Evolutionary conservation across 805 yeast species (phyloP), one percentile per base, ranked within the genome.

Genomic region (Nakazawaea siamensis): DNA sequence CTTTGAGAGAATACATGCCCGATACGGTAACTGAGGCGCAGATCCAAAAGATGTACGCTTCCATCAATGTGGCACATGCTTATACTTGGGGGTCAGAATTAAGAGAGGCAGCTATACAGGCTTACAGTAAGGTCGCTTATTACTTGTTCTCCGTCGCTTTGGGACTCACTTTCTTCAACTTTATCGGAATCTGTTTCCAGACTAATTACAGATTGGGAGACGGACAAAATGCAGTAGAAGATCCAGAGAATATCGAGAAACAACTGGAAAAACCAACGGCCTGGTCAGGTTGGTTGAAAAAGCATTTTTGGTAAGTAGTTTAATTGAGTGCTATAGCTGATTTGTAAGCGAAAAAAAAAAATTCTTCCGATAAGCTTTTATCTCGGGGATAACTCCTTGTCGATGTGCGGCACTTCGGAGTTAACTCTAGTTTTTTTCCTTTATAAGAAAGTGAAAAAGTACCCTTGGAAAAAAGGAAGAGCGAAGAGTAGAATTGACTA

Each of bases 41-140:
- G 0, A 41, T 36, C 2, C 79, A 76, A 11, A 20, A 20, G 23
- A 20, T 20, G 23, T 77, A 76, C 46, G 62, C 60, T 2, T 54
- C 65, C 13, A 87, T 87, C 23, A 65, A 66, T 43, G 53, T 73
- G 43, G 60, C 70, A 32, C 40, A 49, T 2, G 46, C 46, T 0
- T 64, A 76, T 47, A 51, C 73, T 2, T 76, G 83, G 82, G 86
- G 76, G 2, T 61, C 83, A 1, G 71, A 78, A 13, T 72, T 66
- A 40, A 70, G 90, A 55, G 50, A 49, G 2, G 78, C 72, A 3
- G 63, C 76, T 33, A 80, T 76, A 3, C 54, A 49, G 31, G 68
- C 82, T 2, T 81, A 80, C 52, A 68, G 67, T 38, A 58, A 74
- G 38, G 66, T 76, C 33, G 88, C 80, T 55, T 64, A 66, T 46